Base-by-base conservation (phyloP, 2,329 filamentous ascomycete genomes). In the Arthrobotrys megalospora region DNA sequence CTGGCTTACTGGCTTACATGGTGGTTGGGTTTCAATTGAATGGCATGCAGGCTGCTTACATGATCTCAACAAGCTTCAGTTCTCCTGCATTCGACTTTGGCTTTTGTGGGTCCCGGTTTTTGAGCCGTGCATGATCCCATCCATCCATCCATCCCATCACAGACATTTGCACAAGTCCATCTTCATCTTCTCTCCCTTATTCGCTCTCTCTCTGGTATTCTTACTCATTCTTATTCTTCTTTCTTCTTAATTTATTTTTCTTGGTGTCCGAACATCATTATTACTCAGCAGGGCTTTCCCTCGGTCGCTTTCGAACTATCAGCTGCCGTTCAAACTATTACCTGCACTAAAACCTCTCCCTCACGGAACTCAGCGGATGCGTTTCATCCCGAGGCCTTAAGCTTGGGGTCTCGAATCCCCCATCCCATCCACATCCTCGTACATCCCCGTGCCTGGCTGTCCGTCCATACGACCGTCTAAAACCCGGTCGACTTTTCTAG, bases 311-410 rank as follows among this genome's bases (percentile, higher is more conserved):
- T 38, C 36, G 24, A 28, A 28, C 24, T 28, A 28, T 28, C 24
- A 28, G 24, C 24, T 28, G 24, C 24, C 24, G 24, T 28, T 28
- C n/a, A 5, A 28, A 28, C 24, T 28, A 5, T 5, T 28, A 5
- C 24, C 5, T 28, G 2, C 24, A 28, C 24, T 28, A 28, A 28
- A 28, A 28, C 24, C 24, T 28, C 34, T 47, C 41, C 38, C 72
- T 34, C 48, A 38, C 73, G 73, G 73, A 77, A 77, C 24, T 43
- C 60, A 71, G 41, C 73, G 73, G 73, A 77, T 77, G 32, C 53
- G 55, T 63, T 65, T 52, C 71, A 45, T 76, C 72, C 64, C 63
- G 63, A 62, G 34, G 41, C 64, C 34, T 16, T 24, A 36, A 58
- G 52, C 38, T 52, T 19, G 14, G 24, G 28, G 32, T 53, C n/a